A percentile compares a stretch with the other conserved stretches of the same genome.
Evolutionary conservation across 164 flowering plant genomes (phyloP).

Genomic region (grape (Vitis vinifera)): ASM3070453v1 NC_081816.1:6001001-6001500

Average conservation of each 20-base stretch:
- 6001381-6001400: not conserved
- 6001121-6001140: conserved; percentile 47
- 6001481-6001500: too few species aligned
- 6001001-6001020: conserved; percentile 26
- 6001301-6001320: conserved; percentile 58
- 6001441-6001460: too few species aligned
- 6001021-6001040: conserved; percentile 6
- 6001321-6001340: not conserved
- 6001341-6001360: not conserved
- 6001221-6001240: conserved; percentile 52
- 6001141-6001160: conserved; percentile 22
- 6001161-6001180: conserved; percentile 13
- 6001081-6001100: conserved; percentile 19
- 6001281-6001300: conserved; percentile 21
- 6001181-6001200: conserved; percentile 22
- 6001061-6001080: conserved; percentile 24
- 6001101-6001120: conserved; percentile 47
- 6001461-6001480: too few species aligned
- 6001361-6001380: not conserved
- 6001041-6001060: not conserved
- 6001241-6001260: conserved; percentile 31
- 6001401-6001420: too few species aligned
- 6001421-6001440: too few species aligned
- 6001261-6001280: conserved; percentile 30
- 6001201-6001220: conserved; percentile 51